These are phyloP conservation scores for Angomonas ambiguus DNA, from an alignment of 208 protist species.

Conservation along the genomic window DNA sequence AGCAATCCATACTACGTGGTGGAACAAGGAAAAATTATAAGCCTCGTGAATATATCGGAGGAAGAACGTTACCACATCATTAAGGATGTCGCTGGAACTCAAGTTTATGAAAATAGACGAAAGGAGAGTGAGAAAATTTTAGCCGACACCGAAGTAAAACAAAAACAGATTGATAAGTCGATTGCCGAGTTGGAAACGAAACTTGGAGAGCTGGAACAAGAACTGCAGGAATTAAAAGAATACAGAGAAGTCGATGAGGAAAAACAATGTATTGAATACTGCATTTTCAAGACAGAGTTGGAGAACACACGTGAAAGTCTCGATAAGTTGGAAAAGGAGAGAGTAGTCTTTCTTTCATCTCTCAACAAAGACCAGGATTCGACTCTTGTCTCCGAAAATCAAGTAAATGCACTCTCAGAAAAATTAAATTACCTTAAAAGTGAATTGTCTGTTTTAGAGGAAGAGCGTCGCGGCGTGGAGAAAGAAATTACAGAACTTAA, in stretches of 20 bases:
- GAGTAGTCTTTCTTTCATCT: slow-evolving; percentile 26
- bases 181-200: slow-evolving; percentile 91
- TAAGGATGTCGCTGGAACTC: slow-evolving; percentile 98
- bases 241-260: slow-evolving; percentile 91
- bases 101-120: slow-evolving; percentile 96
- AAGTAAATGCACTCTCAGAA: slow-evolving; percentile 30
- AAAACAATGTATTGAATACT: slow-evolving; percentile 90
- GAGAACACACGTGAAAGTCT: slow-evolving; percentile 48
- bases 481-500: slow-evolving; percentile 46
- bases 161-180: slow-evolving; percentile 86
- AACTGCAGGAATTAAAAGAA: slow-evolving; percentile 93
- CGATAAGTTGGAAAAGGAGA: slow-evolving; percentile 47
- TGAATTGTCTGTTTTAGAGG: slow-evolving; percentile 46
- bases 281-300: slow-evolving; percentile 81
- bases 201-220: slow-evolving; percentile 92
- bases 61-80: slow-evolving; percentile 94
- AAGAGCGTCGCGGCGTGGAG: slow-evolving; percentile 46
- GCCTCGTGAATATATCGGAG: slow-evolving; percentile 96
- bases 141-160: slow-evolving; percentile 84
- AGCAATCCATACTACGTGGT: slow-evolving; percentile 99
- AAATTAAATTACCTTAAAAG: slow-evolving; percentile 35
- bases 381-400: slow-evolving; percentile 36
- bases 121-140: slow-evolving; percentile 94
- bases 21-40: slow-evolving; percentile 96
- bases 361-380: slow-evolving; percentile 44